Percentiles rank a stretch among this genome's conserved stretches.
phyloP scores from a whole-genome alignment of 495 filamentous ascomycete species.

The Podospora tetraspora region DNA sequence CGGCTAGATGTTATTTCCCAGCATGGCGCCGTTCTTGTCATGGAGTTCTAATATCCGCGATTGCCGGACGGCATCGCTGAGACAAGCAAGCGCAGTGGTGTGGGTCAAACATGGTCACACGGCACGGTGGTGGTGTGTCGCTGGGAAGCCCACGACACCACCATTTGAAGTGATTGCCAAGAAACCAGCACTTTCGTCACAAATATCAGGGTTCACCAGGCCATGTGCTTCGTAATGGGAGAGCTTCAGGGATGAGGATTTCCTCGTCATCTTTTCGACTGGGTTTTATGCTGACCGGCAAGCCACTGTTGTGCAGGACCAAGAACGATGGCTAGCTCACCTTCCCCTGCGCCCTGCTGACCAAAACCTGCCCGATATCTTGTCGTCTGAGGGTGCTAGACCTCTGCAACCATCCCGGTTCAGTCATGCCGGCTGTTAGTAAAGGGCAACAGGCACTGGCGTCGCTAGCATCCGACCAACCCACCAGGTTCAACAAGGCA shows the following conservation, averaged over 20 bases:
- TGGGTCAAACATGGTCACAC: background rate
- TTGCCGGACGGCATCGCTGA: background rate
- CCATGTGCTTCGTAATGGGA: background rate
- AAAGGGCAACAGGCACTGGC: background rate
- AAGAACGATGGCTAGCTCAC: background rate
- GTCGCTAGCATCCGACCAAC: no score
- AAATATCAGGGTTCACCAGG: background rate
- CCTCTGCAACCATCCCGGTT: background rate
- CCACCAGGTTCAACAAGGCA: background rate
- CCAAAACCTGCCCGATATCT: background rate
- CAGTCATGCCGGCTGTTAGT: background rate
- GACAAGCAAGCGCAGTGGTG: background rate
- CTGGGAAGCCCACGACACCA: background rate
- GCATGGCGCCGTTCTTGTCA: no score
- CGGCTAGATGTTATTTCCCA: no score
- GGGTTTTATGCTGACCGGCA: background rate
- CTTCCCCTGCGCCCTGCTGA: background rate
- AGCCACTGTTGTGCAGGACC: background rate
- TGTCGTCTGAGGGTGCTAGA: background rate
- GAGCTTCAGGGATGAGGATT: background rate
- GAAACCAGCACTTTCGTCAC: background rate
- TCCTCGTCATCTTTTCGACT: background rate
- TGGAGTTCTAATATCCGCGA: no score
- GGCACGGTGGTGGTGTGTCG: background rate
- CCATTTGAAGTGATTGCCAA: background rate